Base-by-base conservation (phyloP, 164 flowering plant species). In the Houttuynia cordata region DNA sequence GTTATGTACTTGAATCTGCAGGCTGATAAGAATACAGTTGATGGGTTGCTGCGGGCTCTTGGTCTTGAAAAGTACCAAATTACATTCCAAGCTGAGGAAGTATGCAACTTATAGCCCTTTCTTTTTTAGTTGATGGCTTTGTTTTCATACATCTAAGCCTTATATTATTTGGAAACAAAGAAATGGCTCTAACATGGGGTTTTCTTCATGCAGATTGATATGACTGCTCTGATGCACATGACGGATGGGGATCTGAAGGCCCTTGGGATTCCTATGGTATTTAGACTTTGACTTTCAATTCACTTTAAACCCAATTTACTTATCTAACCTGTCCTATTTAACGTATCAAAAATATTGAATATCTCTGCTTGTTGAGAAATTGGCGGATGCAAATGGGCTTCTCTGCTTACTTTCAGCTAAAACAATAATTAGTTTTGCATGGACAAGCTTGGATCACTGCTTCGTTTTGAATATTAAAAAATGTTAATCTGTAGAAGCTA, bases 81-180 rank as follows among this genome's bases (percentile, higher is more conserved):
- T 62, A 79, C 84, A 49, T 87, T 92, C 73, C 87, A 88, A 71
- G 98, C 89, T 12, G 98, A 92, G 77, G 98, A 92, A 69, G 98
- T 88, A 85, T 39, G 81, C 24, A 1, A 42, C 18, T 45, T 59
- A 34, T 14, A 0, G 21, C 49, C 51, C 20, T 1, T 49, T 45
- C 51, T 24, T 21, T n/a, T 59, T 1, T 47, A 8, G 23, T 37
- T 19, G 3, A 41, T 23, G 60, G 49, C 5, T 62, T n/a, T 45
- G 21, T 57, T 54, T 7, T 15, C 10, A n/a, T n/a, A n/a, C n/a
- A 14, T 17, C 6, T 14, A 61, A 15, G 10, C 24, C 19, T 18
- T 47, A 59, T 40, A 50, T 62, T 18, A 22, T 25, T 24, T 54
- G 41, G 34, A 14, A 42, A 42, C 49, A 42, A 42, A n/a, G n/a